Percentiles rank a stretch among this genome's conserved stretches.
Conservation (phyloP, 2,329 filamentous ascomycete species). For the Talaromyces sp. region DNA sequence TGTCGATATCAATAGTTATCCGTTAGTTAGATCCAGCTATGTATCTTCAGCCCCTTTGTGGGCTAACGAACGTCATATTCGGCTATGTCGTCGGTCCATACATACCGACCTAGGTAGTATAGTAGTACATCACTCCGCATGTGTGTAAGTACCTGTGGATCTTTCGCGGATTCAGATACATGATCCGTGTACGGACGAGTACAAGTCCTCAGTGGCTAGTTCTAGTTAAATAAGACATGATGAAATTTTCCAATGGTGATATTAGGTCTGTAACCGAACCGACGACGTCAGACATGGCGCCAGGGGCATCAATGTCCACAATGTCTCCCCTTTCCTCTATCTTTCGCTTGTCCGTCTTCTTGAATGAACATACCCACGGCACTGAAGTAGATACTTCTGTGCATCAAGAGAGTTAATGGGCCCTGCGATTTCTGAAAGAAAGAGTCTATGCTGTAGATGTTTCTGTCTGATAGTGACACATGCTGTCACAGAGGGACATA, state of each 20-base stretch:
- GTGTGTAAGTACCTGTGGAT: background rate
- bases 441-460: too few relatives aligned
- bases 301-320: background rate
- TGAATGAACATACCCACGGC: background rate
- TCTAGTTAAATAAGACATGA: background rate
- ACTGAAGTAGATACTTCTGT: background rate
- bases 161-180: background rate
- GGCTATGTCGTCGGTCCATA: background rate
- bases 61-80: background rate
- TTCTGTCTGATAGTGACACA: too few relatives aligned
- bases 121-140: background rate
- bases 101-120: background rate
- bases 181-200: background rate
- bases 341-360: background rate
- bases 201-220: background rate
- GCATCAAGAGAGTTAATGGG: background rate
- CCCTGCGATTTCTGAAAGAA: too few relatives aligned
- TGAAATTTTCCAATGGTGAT: background rate
- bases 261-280: background rate
- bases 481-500: too few relatives aligned
- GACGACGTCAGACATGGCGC: slow-evolving; percentile 2
- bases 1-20: background rate
- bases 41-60: background rate
- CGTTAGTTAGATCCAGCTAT: background rate
- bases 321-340: background rate